Evolutionary conservation across 2,329 filamentous ascomycete species (phyloP).

Genomic region (Hypomyces rosellus): DNA sequence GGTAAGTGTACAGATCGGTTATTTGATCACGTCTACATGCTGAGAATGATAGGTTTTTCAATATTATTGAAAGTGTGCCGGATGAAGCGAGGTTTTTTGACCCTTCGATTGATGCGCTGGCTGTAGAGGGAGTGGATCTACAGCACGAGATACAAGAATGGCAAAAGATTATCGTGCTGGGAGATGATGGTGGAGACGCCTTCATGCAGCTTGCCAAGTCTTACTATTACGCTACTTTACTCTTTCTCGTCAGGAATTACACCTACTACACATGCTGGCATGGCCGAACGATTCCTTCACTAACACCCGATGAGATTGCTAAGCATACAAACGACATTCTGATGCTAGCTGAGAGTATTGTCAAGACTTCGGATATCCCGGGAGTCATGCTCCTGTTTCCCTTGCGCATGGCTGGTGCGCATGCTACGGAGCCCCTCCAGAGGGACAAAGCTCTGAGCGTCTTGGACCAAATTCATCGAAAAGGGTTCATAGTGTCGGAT

Average conservation of each 20-base stretch:
- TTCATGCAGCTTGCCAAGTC: slow-evolving; percentile 9
- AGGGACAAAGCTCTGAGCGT: background rate
- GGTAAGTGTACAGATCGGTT: background rate
- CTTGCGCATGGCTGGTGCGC: slow-evolving; percentile 18
- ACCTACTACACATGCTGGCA: slow-evolving; percentile 19
- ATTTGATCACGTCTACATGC: rapidly evolving
- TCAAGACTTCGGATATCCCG: slow-evolving; percentile 13
- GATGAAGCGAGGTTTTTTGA: background rate
- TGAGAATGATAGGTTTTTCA: slow-evolving; percentile 15
- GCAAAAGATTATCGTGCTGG: background rate
- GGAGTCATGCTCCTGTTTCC: slow-evolving; percentile 18
- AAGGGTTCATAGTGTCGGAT: slow-evolving; percentile 20
- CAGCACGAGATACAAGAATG: background rate
- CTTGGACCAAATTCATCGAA: slow-evolving; percentile 12
- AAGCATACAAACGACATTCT: slow-evolving; percentile 6
- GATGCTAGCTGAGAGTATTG: background rate
- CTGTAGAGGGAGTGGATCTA: slow-evolving; percentile 8
- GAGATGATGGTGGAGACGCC: background rate
- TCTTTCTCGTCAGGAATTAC: slow-evolving; percentile 20
- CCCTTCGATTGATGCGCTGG: slow-evolving; percentile 4
- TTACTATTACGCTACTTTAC: slow-evolving; percentile 14
- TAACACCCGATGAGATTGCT: slow-evolving; percentile 2
- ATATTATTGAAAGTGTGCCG: slow-evolving; percentile 11
- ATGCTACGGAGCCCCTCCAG: background rate
- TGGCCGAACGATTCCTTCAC: slow-evolving; percentile 1